Percentiles rank a stretch among this genome's conserved stretches.
phyloP scores from a whole-genome alignment of 768 basidiomycete species.

The Dentipellis sp. region DNA sequence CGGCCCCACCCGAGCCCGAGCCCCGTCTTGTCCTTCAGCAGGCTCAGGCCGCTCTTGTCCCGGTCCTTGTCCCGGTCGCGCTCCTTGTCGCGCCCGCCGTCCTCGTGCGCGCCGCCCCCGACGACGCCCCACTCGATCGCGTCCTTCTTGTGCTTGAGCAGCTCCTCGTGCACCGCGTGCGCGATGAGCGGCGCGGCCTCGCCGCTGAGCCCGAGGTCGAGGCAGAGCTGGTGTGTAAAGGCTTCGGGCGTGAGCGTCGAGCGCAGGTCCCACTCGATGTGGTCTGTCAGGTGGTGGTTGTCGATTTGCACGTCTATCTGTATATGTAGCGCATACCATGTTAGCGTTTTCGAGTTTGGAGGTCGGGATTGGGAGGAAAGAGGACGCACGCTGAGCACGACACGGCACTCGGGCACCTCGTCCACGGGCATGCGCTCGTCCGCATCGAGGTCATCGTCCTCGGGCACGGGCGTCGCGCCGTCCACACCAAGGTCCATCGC shows the following conservation, averaged over 20 bases:
- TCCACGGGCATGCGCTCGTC: slow-evolving; percentile 30
- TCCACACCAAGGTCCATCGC: slow-evolving; percentile 67
- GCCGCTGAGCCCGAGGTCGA: slow-evolving; percentile 81
- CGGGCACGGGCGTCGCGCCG: slow-evolving; percentile 25
- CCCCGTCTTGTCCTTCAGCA: slow-evolving; percentile 77
- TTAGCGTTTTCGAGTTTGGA: neutral
- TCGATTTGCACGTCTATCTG: slow-evolving; percentile 98
- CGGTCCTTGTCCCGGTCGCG: slow-evolving; percentile 29
- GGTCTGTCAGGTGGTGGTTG: slow-evolving; percentile 83
- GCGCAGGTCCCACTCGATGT: slow-evolving; percentile 98
- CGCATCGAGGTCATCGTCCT: no score
- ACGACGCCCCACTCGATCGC: slow-evolving; percentile 92
- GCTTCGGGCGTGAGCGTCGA: slow-evolving; percentile 84
- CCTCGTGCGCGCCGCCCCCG: slow-evolving; percentile 38
- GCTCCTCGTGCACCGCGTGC: slow-evolving; percentile 91
- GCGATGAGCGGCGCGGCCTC: slow-evolving; percentile 86
- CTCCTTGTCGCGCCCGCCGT: slow-evolving; percentile 19
- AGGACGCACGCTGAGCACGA: slow-evolving; percentile 62
- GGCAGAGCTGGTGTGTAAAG: slow-evolving; percentile 72
- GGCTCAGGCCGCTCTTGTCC: slow-evolving; percentile 41
- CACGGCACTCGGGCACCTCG: slow-evolving; percentile 65
- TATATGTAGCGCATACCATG: neutral
- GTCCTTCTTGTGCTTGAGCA: slow-evolving; percentile 92
- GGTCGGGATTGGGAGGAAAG: neutral
- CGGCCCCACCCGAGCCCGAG: slow-evolving; percentile 68